Evolutionary conservation across 2,329 filamentous ascomycete species (phyloP).

Genomic region (Xylaria sp.): DNA sequence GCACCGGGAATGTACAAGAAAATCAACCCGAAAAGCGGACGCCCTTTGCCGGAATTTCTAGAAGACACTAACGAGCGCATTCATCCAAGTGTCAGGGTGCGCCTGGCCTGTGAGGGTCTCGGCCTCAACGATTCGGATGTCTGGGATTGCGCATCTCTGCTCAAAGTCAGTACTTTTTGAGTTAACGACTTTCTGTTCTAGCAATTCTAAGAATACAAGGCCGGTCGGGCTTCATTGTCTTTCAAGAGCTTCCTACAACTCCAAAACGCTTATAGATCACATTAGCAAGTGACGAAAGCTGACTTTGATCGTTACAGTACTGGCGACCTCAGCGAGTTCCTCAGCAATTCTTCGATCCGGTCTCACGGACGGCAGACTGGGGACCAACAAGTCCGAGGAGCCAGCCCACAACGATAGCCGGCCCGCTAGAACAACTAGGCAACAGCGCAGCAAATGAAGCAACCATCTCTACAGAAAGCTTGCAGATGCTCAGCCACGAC

Average conservation of each 20-base stretch:
- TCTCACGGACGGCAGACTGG: conserved; percentile 44
- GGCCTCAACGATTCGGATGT: conserved; percentile 58
- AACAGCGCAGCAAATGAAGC: background rate
- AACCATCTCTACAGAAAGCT: background rate
- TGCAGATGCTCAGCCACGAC: conserved; percentile 23
- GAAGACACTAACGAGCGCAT: conserved; percentile 65
- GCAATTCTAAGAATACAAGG: background rate
- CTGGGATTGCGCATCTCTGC: conserved; percentile 60
- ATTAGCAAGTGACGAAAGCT: background rate
- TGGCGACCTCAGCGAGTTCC: conserved; percentile 56
- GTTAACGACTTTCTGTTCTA: background rate
- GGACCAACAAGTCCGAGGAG: conserved; percentile 24
- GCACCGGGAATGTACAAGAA: conserved; percentile 61
- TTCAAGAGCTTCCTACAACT: background rate
- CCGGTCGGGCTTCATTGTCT: background rate
- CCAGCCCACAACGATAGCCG: conserved; percentile 38
- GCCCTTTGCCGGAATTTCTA: conserved; percentile 53
- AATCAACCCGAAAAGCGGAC: conserved; percentile 54
- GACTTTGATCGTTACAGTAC: conserved; percentile 31
- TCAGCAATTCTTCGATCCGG: conserved; percentile 49
- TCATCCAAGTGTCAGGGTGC: conserved; percentile 64
- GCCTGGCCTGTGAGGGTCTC: conserved; percentile 61
- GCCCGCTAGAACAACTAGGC: background rate
- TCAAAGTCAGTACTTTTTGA: conserved; percentile 34
- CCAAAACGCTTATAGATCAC: background rate